Evolutionary conservation across 306 rosid species (phyloP).

Genomic region (Rosa rugosa): DNA sequence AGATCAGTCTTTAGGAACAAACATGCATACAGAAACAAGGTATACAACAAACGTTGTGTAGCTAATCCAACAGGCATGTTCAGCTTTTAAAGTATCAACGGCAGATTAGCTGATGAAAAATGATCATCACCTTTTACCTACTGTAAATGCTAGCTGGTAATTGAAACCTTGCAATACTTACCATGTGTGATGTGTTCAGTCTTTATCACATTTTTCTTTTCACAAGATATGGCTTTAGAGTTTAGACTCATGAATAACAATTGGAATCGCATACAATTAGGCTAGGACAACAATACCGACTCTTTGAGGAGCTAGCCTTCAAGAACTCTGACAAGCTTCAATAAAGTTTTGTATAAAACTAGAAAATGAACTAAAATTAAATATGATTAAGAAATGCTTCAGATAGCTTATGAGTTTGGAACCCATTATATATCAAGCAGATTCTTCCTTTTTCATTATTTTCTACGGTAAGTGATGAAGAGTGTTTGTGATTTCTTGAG

Average conservation of each 20-base stretch:
- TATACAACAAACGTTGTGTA: not conserved
- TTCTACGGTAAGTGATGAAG: not conserved
- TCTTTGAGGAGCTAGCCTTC: not conserved
- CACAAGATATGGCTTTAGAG: not conserved
- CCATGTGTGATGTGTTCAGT: not conserved
- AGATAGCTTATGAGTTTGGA: too few species aligned
- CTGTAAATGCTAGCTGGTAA: too few species aligned
- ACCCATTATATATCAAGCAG: too few species aligned
- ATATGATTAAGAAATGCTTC: too few species aligned
- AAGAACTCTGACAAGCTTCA: not conserved
- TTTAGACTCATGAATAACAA: not conserved
- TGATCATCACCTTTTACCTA: not conserved
- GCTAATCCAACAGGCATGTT: not conserved
- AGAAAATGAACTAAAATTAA: too few species aligned
- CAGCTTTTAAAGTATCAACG: not conserved
- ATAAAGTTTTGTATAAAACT: too few species aligned
- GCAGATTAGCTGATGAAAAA: conserved; percentile 3
- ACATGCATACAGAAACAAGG: not conserved
- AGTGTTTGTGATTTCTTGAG: not conserved
- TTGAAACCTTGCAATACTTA: too few species aligned
- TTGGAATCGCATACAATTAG: not conserved
- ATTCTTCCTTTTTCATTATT: too few species aligned
- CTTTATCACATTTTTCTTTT: not conserved
- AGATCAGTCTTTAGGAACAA: not conserved
- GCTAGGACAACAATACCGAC: not conserved